Evolutionary conservation across 2,329 filamentous ascomycete species (phyloP).

Genomic region (Xylaria sp.): DNA sequence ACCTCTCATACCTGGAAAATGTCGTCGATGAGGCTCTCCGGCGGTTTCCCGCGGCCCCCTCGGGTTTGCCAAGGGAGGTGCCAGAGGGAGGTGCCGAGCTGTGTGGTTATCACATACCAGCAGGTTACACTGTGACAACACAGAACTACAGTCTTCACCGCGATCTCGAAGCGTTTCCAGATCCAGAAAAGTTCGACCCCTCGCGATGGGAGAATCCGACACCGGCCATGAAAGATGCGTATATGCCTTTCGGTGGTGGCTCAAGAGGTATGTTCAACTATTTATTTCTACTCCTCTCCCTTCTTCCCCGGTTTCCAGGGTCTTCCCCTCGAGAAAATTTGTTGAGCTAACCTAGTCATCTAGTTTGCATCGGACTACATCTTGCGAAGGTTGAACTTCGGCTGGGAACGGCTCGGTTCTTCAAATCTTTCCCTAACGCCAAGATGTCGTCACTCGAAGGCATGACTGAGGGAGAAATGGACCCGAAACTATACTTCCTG

Average conservation of each 20-base stretch:
- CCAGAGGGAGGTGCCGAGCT: conserved; percentile 43
- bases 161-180: conserved; percentile 42
- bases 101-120: conserved; percentile 43
- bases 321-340: background rate
- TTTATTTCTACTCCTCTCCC: too few species aligned
- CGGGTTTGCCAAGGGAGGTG: conserved; percentile 42
- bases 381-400: conserved; percentile 60
- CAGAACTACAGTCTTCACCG: conserved; percentile 50
- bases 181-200: conserved; percentile 42
- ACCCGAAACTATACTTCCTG: conserved; percentile 38
- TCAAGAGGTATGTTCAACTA: conserved; percentile 33
- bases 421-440: conserved; percentile 43
- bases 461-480: conserved; percentile 42
- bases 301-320: too few species aligned
- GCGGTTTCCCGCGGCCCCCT: conserved; percentile 42
- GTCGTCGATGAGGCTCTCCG: conserved; percentile 42
- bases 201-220: conserved; percentile 35
- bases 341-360: background rate
- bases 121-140: conserved; percentile 42
- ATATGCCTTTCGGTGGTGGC: conserved; percentile 41
- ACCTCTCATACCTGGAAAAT: conserved; percentile 42
- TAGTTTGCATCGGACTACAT: conserved; percentile 58
- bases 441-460: conserved; percentile 37
- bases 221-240: conserved; percentile 36
- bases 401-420: conserved; percentile 55